Evolutionary conservation across 2,329 filamentous ascomycete species (phyloP).

Genomic region (Colletotrichum incanum): DNA sequence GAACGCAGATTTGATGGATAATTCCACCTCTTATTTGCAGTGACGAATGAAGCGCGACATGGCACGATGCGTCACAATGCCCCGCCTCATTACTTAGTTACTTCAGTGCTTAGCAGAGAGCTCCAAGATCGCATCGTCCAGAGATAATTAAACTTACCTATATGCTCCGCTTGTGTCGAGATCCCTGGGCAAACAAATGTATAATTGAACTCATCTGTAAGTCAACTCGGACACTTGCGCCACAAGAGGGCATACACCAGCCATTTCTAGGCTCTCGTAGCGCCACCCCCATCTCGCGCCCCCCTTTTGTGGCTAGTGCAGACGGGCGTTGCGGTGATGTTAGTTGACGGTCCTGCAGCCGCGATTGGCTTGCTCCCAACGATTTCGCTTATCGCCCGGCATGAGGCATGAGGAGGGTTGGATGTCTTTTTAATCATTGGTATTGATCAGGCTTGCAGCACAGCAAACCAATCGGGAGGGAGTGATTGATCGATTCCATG

Average conservation of each 20-base stretch:
- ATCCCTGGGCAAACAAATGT: too few relatives aligned
- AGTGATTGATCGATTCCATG: background rate
- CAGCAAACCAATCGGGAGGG: slow-evolving; percentile 1
- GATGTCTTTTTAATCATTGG: slow-evolving; percentile 28
- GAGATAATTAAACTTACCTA: too few relatives aligned
- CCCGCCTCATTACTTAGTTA: too few relatives aligned
- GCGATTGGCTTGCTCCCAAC: slow-evolving; percentile 21
- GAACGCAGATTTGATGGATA: too few relatives aligned
- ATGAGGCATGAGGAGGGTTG: slow-evolving; percentile 1
- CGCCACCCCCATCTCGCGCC: background rate
- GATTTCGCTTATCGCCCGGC: slow-evolving; percentile 36
- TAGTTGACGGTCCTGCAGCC: slow-evolving; percentile 13
- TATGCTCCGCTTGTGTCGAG: too few relatives aligned
- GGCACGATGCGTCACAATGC: too few relatives aligned
- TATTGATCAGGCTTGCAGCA: slow-evolving; percentile 19
- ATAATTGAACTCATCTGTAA: too few relatives aligned
- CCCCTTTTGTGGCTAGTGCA: background rate
- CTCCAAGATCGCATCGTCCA: too few relatives aligned
- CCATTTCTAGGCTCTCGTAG: background rate
- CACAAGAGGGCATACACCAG: background rate
- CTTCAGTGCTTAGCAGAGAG: too few relatives aligned
- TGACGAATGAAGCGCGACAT: too few relatives aligned
- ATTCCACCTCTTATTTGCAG: too few relatives aligned
- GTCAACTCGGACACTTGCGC: too few relatives aligned
- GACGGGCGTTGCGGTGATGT: background rate